Conservation (phyloP, 805 yeast species). For the Lachancea sp. region DNA sequence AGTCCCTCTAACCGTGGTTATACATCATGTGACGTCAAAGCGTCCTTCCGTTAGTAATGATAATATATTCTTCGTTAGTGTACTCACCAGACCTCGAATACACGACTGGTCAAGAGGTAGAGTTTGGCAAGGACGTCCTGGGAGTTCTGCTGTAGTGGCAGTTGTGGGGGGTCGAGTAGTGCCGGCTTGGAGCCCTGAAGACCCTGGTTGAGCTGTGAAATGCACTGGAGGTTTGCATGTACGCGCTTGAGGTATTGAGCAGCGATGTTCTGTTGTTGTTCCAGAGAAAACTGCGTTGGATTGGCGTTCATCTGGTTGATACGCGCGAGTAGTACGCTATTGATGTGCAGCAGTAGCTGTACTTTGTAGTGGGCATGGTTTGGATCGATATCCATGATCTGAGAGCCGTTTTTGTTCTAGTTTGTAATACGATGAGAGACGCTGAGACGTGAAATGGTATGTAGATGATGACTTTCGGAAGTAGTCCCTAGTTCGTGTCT, state of each 20-base stretch:
- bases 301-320: slow-evolving; percentile 25
- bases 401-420: neutral
- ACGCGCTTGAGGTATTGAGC: slow-evolving; percentile 31
- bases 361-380: slow-evolving; percentile 32
- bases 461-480: too few relatives aligned
- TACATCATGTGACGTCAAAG: too few relatives aligned
- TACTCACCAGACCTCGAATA: slow-evolving; percentile 31
- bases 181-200: slow-evolving; percentile 22
- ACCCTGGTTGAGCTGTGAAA: slow-evolving; percentile 33
- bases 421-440: too few relatives aligned
- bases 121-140: slow-evolving; percentile 30
- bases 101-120: slow-evolving; percentile 28
- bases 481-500: too few relatives aligned
- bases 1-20: too few relatives aligned
- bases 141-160: slow-evolving; percentile 17
- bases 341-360: slow-evolving; percentile 32
- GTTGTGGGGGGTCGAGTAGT: slow-evolving; percentile 25
- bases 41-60: too few relatives aligned
- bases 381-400: slow-evolving; percentile 14
- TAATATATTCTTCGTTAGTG: neutral
- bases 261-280: slow-evolving; percentile 23
- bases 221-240: slow-evolving; percentile 33
- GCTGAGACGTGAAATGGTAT: too few relatives aligned
- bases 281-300: slow-evolving; percentile 18
- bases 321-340: slow-evolving; percentile 26